These are phyloP conservation scores for Ganoderma lingzhi DNA, from an alignment of 1,284 basidiomycete species.

Conservation along the genomic window DNA sequence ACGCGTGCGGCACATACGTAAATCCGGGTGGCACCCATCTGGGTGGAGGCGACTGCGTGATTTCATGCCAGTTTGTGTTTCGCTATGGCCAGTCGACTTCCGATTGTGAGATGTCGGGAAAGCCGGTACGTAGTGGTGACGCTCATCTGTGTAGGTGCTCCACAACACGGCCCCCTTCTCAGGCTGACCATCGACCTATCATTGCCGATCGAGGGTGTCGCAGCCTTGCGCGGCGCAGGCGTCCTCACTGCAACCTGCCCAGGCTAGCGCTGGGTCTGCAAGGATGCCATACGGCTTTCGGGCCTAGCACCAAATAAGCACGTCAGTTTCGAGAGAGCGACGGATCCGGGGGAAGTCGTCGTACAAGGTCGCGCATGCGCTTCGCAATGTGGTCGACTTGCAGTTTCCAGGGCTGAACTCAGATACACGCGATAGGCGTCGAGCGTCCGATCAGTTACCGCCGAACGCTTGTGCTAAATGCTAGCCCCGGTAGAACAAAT, in stretches of 20 bases:
- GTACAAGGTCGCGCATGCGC: conserved; percentile 12
- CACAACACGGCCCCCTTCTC: conserved; percentile 10
- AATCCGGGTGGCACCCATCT: conserved; percentile 3
- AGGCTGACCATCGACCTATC: conserved; percentile 15
- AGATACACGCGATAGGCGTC: conserved; percentile 32
- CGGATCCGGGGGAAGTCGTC: background rate
- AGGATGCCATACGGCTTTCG: conserved; percentile 20
- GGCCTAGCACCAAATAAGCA: conserved; percentile 22
- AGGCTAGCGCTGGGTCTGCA: conserved; percentile 18
- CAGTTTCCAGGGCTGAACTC: conserved; percentile 25
- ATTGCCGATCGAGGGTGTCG: conserved; percentile 8
- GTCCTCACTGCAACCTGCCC: conserved; percentile 17
- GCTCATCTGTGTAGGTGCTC: conserved; percentile 22
- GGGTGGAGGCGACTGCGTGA: background rate
- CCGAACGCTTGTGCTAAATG: conserved; percentile 11
- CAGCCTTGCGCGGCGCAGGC: conserved; percentile 12
- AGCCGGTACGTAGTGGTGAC: conserved; percentile 1
- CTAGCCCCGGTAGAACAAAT: conserved; percentile 9
- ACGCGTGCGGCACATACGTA: conserved; percentile 22
- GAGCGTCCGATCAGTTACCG: conserved; percentile 27
- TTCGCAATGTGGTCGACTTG: conserved; percentile 2
- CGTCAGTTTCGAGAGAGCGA: conserved; percentile 24
- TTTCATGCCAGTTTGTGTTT: background rate
- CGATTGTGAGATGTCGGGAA: background rate
- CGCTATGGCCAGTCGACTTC: conserved; percentile 1